phyloP scores from a whole-genome alignment of 495 filamentous ascomycete genomes.

The Talaromyces thailandensis region DNA sequence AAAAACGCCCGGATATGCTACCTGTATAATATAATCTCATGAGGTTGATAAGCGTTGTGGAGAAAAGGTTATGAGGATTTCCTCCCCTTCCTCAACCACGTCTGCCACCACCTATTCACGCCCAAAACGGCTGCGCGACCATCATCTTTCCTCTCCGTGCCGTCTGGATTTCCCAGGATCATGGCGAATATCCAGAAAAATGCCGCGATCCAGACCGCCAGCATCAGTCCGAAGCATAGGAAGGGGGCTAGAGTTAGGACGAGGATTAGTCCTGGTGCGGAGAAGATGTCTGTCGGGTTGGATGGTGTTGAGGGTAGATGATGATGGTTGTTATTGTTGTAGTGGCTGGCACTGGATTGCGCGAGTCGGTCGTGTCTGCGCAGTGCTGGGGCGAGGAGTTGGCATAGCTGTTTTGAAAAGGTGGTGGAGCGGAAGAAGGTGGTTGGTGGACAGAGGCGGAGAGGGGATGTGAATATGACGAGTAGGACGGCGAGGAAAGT shows the following conservation, averaged over 20 bases:
- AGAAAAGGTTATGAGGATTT: conserved; percentile 1
- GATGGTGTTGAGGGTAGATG: conserved; percentile 12
- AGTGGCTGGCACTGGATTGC: conserved; percentile 22
- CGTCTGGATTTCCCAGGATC: conserved; percentile 54
- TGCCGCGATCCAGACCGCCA: conserved; percentile 51
- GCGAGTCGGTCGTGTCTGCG: conserved; percentile 35
- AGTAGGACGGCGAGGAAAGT: conserved; percentile 33
- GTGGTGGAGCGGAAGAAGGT: conserved; percentile 28
- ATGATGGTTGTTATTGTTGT: conserved; percentile 18
- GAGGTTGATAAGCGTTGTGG: conserved; percentile 11
- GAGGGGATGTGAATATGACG: conserved; percentile 30
- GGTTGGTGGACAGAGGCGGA: conserved; percentile 32
- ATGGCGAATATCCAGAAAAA: conserved; percentile 56
- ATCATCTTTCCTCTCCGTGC: conserved; percentile 53
- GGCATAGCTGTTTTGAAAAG: conserved; percentile 28
- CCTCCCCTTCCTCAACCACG: conserved; percentile 40
- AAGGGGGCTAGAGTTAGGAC: conserved; percentile 47
- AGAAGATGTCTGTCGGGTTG: conserved; percentile 21
- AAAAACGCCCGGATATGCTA: neutral
- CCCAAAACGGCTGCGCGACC: conserved; percentile 51
- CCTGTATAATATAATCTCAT: neutral
- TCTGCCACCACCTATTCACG: conserved; percentile 54
- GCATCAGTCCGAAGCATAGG: conserved; percentile 41
- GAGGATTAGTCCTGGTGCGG: conserved; percentile 30
- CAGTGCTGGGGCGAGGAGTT: conserved; percentile 32